Percentiles rank a stretch among this genome's conserved stretches.
These are phyloP conservation scores for Capsella bursapastoris DNA, from an alignment of 345 rosid species.

Conservation along the genomic window DNA sequence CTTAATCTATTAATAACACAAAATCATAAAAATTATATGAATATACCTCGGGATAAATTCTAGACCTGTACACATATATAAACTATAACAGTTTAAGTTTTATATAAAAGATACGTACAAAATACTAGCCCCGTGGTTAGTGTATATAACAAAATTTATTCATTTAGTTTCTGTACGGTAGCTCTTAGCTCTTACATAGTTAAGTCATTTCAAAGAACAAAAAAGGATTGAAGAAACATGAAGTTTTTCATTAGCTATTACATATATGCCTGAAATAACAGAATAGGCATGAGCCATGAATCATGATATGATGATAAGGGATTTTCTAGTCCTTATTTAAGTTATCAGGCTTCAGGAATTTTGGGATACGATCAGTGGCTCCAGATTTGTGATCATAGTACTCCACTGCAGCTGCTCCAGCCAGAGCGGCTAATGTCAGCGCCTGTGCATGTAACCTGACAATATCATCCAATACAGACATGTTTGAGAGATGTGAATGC, in stretches of 20 bases:
- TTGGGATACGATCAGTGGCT: constrained; percentile 55
- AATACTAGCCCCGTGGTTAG: too few relatives aligned
- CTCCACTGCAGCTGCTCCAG: constrained; percentile 90
- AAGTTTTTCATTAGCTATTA: not conserved
- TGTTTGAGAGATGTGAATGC: not conserved
- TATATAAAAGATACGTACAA: too few relatives aligned
- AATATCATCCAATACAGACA: constrained; percentile 21
- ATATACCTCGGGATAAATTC: too few relatives aligned
- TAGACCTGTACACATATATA: too few relatives aligned
- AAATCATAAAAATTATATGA: too few relatives aligned
- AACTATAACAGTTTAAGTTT: too few relatives aligned
- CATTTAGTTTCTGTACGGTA: constrained; percentile 1
- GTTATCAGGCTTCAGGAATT: constrained; percentile 53
- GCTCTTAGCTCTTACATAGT: constrained; percentile 25
- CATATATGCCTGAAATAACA: constrained; percentile 12
- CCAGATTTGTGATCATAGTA: constrained; percentile 75
- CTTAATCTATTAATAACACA: too few relatives aligned
- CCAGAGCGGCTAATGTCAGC: constrained; percentile 79
- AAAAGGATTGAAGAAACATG: too few relatives aligned
- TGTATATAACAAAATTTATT: not conserved
- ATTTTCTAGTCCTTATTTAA: constrained; percentile 51
- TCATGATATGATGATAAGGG: not conserved
- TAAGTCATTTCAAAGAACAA: too few relatives aligned
- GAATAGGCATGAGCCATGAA: constrained; percentile 5
- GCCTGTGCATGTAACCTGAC: constrained; percentile 94